Evolutionary conservation across 805 yeast species (phyloP), one percentile per base, ranked within the genome.

Genomic region (Scheffersomyces stipitis): DNA sequence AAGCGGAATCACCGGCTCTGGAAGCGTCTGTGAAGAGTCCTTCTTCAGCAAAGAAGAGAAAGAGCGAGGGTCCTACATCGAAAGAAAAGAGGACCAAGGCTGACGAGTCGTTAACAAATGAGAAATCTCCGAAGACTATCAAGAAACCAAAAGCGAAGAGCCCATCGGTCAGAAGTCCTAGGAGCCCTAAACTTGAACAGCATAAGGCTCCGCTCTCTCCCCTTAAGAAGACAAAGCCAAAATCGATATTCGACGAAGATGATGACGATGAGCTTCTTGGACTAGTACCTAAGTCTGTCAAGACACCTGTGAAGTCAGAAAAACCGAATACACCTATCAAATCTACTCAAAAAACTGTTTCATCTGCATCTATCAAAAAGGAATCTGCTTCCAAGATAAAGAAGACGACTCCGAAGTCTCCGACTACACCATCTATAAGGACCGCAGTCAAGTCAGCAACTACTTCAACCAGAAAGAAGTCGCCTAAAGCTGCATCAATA

Each of bases 1-100:
- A 38, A 24, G 38, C 36, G 18, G 26, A 32, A 17, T 33, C 38
- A 32, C 37, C 51, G 15, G 62, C 67, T 41, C 49, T 64, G 1
- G 46, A 48, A 17, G 66, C 62, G 7, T 64, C 66, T 40, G 57
- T 64, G 3, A 31, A 7, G 26, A 33, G 29, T 14, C 26, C 24
- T 5, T 13, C 32, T 10, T n/a, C 27, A 12, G 41, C 34, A 30
- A 44, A 41, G 33, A 45, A 47, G 37, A 36, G 37, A 23, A 26
- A 33, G 13, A 44, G 36, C n/a, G 41, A 36, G 3, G 40, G 29
- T 5, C 22, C 28, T 4, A 15, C 33, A 5, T 18, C 27, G 14
- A 38, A 37, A 31, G 30, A 36, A 18, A 36, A 33, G 22, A 18
- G 29, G n/a, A 20, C 18, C 18, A 33, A 17, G 9, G 14, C 39